Percentiles rank a stretch among this genome's conserved stretches.
These are phyloP conservation scores for Xanthoconium stramineum DNA, from an alignment of 768 basidiomycete genomes.

Conservation along the genomic window DNA sequence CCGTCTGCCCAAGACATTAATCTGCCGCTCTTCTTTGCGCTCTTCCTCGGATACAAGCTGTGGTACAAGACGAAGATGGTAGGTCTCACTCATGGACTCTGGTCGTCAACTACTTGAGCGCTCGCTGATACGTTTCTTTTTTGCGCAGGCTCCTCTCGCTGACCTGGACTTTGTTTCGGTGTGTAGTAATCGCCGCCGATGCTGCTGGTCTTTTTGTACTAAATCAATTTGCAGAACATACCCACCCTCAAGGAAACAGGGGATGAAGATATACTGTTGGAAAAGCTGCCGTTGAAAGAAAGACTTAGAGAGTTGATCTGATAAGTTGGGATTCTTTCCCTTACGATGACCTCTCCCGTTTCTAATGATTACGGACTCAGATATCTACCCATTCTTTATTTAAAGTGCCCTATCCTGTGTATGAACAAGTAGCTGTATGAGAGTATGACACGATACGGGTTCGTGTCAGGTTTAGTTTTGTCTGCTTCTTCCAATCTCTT, in stretches of 20 bases:
- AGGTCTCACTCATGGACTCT: neutral
- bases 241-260: conserved; percentile 72
- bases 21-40: conserved; percentile 39
- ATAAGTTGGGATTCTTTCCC: too few relatives aligned
- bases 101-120: too few relatives aligned
- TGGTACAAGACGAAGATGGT: conserved; percentile 23
- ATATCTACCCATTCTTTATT: too few relatives aligned
- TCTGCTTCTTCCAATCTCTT: too few relatives aligned
- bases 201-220: neutral
- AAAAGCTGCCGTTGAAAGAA: conserved; percentile 4
- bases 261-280: conserved; percentile 16
- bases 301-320: conserved; percentile 6
- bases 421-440: too few relatives aligned
- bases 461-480: too few relatives aligned
- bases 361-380: too few relatives aligned
- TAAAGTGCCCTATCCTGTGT: too few relatives aligned
- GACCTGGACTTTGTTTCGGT: conserved; percentile 76
- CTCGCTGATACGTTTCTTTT: neutral
- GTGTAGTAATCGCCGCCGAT: conserved; percentile 12
- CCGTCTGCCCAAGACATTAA: conserved; percentile 37
- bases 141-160: conserved; percentile 12
- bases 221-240: conserved; percentile 45
- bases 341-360: too few relatives aligned
- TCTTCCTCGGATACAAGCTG: conserved; percentile 45
- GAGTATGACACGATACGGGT: too few relatives aligned